Conservation (phyloP, 352 stramenopile species). For the Albugo candida region DNA sequence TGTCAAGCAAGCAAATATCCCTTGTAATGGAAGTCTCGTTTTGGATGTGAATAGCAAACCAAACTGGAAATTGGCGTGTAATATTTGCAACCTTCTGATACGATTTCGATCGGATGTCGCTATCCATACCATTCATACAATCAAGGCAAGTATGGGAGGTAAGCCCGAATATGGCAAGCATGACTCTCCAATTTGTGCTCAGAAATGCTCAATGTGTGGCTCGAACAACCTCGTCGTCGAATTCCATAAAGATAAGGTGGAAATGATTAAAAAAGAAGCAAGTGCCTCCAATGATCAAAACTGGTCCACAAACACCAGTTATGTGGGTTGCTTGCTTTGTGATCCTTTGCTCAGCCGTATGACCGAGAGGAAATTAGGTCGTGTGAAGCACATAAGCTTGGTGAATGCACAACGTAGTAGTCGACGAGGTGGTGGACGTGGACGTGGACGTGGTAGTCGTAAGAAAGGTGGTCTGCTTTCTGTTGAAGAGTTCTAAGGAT, state of each 20-base stretch:
- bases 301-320: conserved; percentile 4
- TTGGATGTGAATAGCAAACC: conserved; percentile 25
- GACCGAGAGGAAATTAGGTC: conserved; percentile 18
- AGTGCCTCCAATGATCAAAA: too few species aligned
- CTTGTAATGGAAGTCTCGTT: conserved; percentile 19
- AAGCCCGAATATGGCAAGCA: conserved; percentile 2
- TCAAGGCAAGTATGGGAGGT: conserved; percentile 1
- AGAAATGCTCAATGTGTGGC: conserved; percentile 12
- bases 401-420: conserved; percentile 7
- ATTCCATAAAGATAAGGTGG: conserved; percentile 24
- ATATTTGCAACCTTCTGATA: conserved; percentile 23
- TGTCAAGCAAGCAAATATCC: conserved; percentile 2
- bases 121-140: conserved; percentile 14
- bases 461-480: conserved; percentile 11
- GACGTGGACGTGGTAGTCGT: conserved; percentile 8
- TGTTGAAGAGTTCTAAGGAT: conserved; percentile 10
- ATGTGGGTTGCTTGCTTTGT: conserved; percentile 21
- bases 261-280: conserved; percentile 10
- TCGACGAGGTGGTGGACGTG: conserved; percentile 5
- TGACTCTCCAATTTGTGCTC: conserved; percentile 1
- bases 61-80: conserved; percentile 35
- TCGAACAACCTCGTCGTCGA: conserved; percentile 17
- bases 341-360: conserved; percentile 23
- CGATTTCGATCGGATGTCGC: conserved; percentile 15
- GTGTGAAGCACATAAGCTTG: conserved; percentile 21